Percentiles rank a stretch among this genome's conserved stretches.
Conservation (phyloP, 2,329 filamentous ascomycete genomes). For the Cadophora sp. region DNA sequence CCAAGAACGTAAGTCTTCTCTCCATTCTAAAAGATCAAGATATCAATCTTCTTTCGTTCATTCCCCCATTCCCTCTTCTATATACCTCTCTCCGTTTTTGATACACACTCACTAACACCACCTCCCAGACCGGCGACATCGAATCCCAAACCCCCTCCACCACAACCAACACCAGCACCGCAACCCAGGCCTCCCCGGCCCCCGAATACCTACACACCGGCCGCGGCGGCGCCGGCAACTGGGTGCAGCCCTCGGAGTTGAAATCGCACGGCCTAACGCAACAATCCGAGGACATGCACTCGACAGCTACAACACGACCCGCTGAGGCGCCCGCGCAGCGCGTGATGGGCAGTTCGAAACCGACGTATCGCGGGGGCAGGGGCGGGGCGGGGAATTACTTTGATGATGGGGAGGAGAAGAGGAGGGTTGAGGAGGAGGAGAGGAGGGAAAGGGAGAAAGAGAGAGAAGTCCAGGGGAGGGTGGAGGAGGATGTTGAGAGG, state of each 20-base stretch:
- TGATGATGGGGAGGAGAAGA: constrained; percentile 38
- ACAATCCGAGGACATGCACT: constrained; percentile 22
- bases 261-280: constrained; percentile 30
- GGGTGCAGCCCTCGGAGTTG: constrained; percentile 45
- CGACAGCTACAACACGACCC: constrained; percentile 11
- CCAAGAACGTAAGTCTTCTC: constrained; percentile 26
- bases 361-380: constrained; percentile 49
- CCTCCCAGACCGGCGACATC: constrained; percentile 12
- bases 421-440: constrained; percentile 35
- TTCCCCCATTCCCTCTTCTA: not conserved
- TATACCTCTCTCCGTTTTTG: not conserved
- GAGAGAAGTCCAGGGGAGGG: constrained; percentile 52
- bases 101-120: not conserved
- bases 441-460: constrained; percentile 46
- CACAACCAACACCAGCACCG: constrained; percentile 25
- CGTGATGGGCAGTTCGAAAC: constrained; percentile 22
- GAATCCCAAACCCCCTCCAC: constrained; percentile 34
- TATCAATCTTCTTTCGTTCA: no score
- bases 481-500: constrained; percentile 55
- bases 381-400: constrained; percentile 66
- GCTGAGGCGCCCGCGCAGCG: constrained; percentile 9
- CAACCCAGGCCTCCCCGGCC: constrained; percentile 39
- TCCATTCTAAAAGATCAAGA: no score
- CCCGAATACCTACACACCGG: constrained; percentile 52
- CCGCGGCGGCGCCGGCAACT: constrained; percentile 70